A percentile compares a stretch with the other conserved stretches of the same genome.
phyloP scores from a whole-genome alignment of 2,329 filamentous ascomycete species.

The Microdochium nivale region DNA sequence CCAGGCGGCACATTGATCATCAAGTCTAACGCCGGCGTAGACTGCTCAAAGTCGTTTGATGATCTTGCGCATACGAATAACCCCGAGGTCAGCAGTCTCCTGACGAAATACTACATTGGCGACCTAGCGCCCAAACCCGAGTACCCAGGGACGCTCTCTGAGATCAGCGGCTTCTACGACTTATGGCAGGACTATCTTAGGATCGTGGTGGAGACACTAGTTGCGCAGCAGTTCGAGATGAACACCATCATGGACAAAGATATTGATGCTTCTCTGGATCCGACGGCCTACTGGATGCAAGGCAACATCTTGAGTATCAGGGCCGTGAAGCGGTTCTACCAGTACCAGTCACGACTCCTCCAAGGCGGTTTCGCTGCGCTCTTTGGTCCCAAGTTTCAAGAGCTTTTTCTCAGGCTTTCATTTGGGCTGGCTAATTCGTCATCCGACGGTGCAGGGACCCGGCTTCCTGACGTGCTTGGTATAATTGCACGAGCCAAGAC shows the following conservation, averaged over 20 bases:
- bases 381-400: slow-evolving; percentile 42
- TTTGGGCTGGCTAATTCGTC: slow-evolving; percentile 36
- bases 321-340: slow-evolving; percentile 41
- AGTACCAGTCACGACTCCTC: slow-evolving; percentile 41
- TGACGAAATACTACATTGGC: slow-evolving; percentile 46
- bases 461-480: slow-evolving; percentile 35
- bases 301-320: slow-evolving; percentile 37
- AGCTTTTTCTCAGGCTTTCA: slow-evolving; percentile 15
- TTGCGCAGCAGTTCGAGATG: slow-evolving; percentile 44
- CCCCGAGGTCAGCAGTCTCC: slow-evolving; percentile 40
- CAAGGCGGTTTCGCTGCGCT: slow-evolving; percentile 41
- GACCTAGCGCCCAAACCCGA: slow-evolving; percentile 41
- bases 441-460: slow-evolving; percentile 19
- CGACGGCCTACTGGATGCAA: slow-evolving; percentile 35
- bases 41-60: slow-evolving; percentile 43
- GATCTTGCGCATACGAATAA: slow-evolving; percentile 46
- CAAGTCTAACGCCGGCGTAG: slow-evolving; percentile 44
- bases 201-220: slow-evolving; percentile 39
- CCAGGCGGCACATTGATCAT: slow-evolving; percentile 44
- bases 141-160: slow-evolving; percentile 27
- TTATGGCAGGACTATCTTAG: slow-evolving; percentile 41
- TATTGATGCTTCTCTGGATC: slow-evolving; percentile 26
- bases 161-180: slow-evolving; percentile 36
- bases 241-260: slow-evolving; percentile 35
- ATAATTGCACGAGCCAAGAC: slow-evolving; percentile 33